Evolutionary conservation across 495 filamentous ascomycete genomes (phyloP).

Genomic region (Penicillium soppii): DNA sequence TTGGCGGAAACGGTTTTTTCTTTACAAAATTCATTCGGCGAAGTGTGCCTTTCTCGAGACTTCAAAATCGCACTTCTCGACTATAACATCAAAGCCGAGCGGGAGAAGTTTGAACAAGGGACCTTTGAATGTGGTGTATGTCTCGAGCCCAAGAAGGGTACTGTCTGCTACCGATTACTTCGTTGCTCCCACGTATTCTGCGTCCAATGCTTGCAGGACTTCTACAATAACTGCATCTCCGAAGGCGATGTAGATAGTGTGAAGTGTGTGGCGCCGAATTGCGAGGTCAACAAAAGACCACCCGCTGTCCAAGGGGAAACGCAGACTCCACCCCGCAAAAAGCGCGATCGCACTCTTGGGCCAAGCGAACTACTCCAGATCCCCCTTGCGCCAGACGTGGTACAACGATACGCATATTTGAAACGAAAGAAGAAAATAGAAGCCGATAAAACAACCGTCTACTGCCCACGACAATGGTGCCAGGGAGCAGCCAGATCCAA

Average conservation of each 20-base stretch:
- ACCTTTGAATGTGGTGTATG: conserved; percentile 93
- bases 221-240: conserved; percentile 81
- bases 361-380: conserved; percentile 90
- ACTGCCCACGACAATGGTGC: conserved; percentile 92
- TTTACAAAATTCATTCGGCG: conserved; percentile 52
- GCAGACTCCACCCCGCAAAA: conserved; percentile 36
- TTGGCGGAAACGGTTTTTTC: conserved; percentile 74
- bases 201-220: conserved; percentile 76
- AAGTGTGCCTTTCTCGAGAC: conserved; percentile 42
- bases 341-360: conserved; percentile 64
- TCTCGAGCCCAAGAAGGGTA: conserved; percentile 89
- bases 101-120: conserved; percentile 72
- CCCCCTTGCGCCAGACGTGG: conserved; percentile 66
- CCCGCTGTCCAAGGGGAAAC: conserved; percentile 12
- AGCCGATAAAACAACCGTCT: conserved; percentile 87
- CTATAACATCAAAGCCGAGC: conserved; percentile 71
- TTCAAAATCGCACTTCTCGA: conserved; percentile 74
- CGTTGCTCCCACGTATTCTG: conserved; percentile 93
- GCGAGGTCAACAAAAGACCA: conserved; percentile 58
- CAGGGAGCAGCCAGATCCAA: conserved; percentile 84
- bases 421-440: conserved; percentile 92
- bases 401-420: conserved; percentile 81
- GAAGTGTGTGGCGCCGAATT: conserved; percentile 73
- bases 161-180: conserved; percentile 71
- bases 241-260: conserved; percentile 80